Percentiles rank a stretch among this genome's conserved stretches.
These are phyloP conservation scores for Mycogone perniciosa DNA, from an alignment of 2,329 filamentous ascomycete genomes.

Conservation along the genomic window DNA sequence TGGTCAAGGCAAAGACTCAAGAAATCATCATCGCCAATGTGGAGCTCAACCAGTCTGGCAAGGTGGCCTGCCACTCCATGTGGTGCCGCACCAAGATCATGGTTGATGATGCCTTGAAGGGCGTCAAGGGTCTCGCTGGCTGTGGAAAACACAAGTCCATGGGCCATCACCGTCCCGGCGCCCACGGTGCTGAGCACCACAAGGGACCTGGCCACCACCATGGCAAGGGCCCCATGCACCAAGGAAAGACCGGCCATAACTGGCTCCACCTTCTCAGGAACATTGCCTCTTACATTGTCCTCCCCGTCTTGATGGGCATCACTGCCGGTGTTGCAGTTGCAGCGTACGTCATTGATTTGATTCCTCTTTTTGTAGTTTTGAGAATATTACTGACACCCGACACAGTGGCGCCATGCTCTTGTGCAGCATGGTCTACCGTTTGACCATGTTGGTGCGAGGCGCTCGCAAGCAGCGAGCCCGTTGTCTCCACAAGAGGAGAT, in stretches of 20 bases:
- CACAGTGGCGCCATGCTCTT: slow-evolving; percentile 57
- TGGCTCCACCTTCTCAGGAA: slow-evolving; percentile 40
- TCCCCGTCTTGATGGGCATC: slow-evolving; percentile 64
- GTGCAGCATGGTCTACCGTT: slow-evolving; percentile 53
- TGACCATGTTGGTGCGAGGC: slow-evolving; percentile 45
- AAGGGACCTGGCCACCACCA: background rate
- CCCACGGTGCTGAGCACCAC: background rate
- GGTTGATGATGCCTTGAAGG: slow-evolving; percentile 22
- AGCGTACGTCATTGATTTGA: slow-evolving; percentile 38
- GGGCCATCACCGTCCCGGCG: background rate
- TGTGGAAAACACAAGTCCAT: slow-evolving; percentile 19
- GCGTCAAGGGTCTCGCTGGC: slow-evolving; percentile 21
- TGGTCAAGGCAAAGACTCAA: slow-evolving; percentile 52
- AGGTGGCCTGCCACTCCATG: slow-evolving; percentile 37
- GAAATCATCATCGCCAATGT: slow-evolving; percentile 50
- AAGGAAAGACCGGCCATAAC: slow-evolving; percentile 17
- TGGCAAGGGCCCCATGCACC: background rate
- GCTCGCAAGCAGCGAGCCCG: slow-evolving; percentile 11
- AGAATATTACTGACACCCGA: slow-evolving; percentile 21
- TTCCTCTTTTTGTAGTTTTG: background rate
- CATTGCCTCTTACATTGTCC: slow-evolving; percentile 55
- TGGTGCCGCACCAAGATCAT: slow-evolving; percentile 44
- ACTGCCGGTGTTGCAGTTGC: slow-evolving; percentile 62
- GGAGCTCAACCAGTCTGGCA: slow-evolving; percentile 28
- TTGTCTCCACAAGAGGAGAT: slow-evolving; percentile 11